phyloP scores from a whole-genome alignment of 441 rosid genomes.

The Viola pubescens region DNA sequence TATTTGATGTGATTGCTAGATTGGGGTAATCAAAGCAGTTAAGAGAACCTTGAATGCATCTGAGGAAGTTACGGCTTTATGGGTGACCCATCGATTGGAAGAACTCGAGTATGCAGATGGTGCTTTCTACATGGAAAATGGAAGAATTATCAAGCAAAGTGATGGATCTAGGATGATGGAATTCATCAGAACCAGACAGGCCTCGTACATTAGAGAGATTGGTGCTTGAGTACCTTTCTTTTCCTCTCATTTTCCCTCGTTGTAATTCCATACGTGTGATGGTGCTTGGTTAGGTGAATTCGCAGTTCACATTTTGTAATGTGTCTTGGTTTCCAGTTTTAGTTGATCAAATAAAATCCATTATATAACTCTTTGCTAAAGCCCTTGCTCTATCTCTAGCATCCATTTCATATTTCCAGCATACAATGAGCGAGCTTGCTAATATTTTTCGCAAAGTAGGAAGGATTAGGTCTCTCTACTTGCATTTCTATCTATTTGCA shows the following conservation, averaged over 20 bases:
- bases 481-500: too few relatives aligned
- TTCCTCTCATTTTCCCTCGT: neutral
- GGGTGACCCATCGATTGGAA: constrained; percentile 94
- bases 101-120: constrained; percentile 87
- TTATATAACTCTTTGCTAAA: too few relatives aligned
- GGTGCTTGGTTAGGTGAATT: too few relatives aligned
- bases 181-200: constrained; percentile 51
- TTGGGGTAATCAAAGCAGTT: constrained; percentile 84
- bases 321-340: too few relatives aligned
- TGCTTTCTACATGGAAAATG: constrained; percentile 78
- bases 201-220: constrained; percentile 42
- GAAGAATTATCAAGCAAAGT: constrained; percentile 59
- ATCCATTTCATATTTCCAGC: too few relatives aligned
- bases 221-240: constrained; percentile 28
- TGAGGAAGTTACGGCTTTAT: constrained; percentile 65
- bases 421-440: too few relatives aligned
- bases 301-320: too few relatives aligned
- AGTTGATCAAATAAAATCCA: too few relatives aligned
- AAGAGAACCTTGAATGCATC: constrained; percentile 48
- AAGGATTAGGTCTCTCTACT: too few relatives aligned
- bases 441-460: too few relatives aligned
- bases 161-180: constrained; percentile 46
- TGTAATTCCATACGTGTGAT: too few relatives aligned
- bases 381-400: too few relatives aligned
- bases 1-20: constrained; percentile 25